These are phyloP conservation scores for Hyaloperonospora arabidopsidis DNA, from an alignment of 352 stramenopile species.

Conservation along the genomic window DNA sequence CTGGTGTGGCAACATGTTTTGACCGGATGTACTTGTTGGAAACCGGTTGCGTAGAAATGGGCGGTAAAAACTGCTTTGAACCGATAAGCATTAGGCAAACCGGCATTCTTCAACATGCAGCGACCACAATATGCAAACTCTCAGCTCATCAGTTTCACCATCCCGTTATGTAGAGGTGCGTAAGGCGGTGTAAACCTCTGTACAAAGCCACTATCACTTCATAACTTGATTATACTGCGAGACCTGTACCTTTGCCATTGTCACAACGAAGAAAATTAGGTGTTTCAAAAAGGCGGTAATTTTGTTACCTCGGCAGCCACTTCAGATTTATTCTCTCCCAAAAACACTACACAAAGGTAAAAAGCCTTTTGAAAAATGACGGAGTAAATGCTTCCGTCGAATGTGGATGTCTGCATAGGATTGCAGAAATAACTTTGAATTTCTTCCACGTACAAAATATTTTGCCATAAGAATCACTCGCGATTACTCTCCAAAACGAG, in stretches of 20 bases:
- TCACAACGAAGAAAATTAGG: constrained; percentile 6
- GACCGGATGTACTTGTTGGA: not conserved
- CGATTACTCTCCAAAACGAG: too few relatives aligned
- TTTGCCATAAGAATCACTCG: too few relatives aligned
- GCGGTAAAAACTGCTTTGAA: constrained; percentile 4
- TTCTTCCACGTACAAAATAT: too few relatives aligned
- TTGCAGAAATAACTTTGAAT: too few relatives aligned
- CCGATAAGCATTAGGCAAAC: constrained; percentile 10
- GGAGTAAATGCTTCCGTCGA: too few relatives aligned
- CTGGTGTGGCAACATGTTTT: not conserved
- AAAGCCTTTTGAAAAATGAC: too few relatives aligned
- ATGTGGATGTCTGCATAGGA: too few relatives aligned
- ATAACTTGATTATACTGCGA: not conserved
- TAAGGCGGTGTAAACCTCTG: not conserved
- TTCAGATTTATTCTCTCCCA: too few relatives aligned
- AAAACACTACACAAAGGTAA: too few relatives aligned
- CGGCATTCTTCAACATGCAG: constrained; percentile 9
- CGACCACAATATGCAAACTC: not conserved
- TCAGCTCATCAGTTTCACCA: not conserved
- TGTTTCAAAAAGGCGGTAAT: constrained; percentile 7
- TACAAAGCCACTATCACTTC: not conserved
- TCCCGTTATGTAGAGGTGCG: not conserved
- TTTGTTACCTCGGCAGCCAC: too few relatives aligned
- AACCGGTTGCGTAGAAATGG: too few relatives aligned
- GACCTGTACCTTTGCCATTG: constrained; percentile 3